These are phyloP conservation scores for Citrullus colocynthis DNA, from an alignment of 306 rosid genomes.

Conservation along the genomic window DNA sequence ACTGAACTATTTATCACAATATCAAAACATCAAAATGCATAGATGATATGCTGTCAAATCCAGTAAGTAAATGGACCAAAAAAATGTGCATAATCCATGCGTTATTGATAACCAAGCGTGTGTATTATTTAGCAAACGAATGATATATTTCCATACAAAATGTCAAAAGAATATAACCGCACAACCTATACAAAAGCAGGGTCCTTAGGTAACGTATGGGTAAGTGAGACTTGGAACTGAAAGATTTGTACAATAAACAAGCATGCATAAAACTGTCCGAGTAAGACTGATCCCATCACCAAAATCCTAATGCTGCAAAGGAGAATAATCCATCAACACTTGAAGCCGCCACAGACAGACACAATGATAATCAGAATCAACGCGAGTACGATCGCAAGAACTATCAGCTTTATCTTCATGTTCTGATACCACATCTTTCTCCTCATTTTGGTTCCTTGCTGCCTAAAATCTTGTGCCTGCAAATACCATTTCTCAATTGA, in stretches of 20 bases:
- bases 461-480: conserved; percentile 90
- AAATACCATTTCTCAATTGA: conserved; percentile 5
- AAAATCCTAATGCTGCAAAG: background rate
- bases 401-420: conserved; percentile 83
- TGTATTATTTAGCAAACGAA: conserved; percentile 2
- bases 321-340: conserved; percentile 31
- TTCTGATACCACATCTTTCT: conserved; percentile 93
- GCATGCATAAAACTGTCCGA: background rate
- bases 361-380: conserved; percentile 63
- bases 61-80: background rate
- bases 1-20: no score
- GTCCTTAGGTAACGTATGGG: background rate
- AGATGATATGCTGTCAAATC: background rate
- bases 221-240: background rate
- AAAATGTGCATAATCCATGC: background rate
- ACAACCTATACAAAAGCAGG: background rate
- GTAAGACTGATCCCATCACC: background rate
- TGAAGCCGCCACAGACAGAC: conserved; percentile 63
- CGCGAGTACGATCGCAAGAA: conserved; percentile 56
- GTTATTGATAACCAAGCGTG: background rate
- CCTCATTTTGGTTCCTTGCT: conserved; percentile 84
- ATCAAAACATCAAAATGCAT: background rate
- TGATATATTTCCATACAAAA: background rate
- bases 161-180: conserved; percentile 1
- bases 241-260: conserved; percentile 6